Conservation (phyloP, 2,329 filamentous ascomycete species). For the Verruconis gallopava region DNA sequence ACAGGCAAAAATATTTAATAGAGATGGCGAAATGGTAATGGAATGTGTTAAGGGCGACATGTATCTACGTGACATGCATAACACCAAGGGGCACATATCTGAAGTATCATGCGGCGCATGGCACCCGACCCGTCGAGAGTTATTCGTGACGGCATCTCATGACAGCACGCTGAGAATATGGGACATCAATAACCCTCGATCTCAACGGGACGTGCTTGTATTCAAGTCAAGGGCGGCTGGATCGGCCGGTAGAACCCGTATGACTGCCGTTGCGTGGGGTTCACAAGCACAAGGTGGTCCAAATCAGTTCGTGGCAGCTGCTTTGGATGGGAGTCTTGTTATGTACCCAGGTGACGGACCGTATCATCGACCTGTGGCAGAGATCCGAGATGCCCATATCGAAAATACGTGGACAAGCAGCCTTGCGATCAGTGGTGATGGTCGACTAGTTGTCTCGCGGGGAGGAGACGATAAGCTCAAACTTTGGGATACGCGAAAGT, state of each 20-base stretch:
- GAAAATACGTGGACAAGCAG: slow-evolving; percentile 83
- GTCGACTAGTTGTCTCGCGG: slow-evolving; percentile 76
- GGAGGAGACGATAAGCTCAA: slow-evolving; percentile 91
- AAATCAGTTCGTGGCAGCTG: slow-evolving; percentile 68
- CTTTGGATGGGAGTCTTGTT: slow-evolving; percentile 76
- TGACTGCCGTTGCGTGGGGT: slow-evolving; percentile 88
- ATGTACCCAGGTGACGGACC: slow-evolving; percentile 90
- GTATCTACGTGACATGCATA: slow-evolving; percentile 94
- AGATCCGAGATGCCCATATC: slow-evolving; percentile 72
- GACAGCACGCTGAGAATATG: slow-evolving; percentile 94
- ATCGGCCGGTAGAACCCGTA: slow-evolving; percentile 77
- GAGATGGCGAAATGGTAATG: slow-evolving; percentile 73
- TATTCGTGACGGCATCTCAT: slow-evolving; percentile 82
- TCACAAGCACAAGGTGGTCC: slow-evolving; percentile 61
- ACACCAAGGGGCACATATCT: slow-evolving; percentile 92
- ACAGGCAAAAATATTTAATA: slow-evolving; percentile 76
- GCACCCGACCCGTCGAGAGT: slow-evolving; percentile 74
- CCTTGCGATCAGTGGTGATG: slow-evolving; percentile 80
- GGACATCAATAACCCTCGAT: slow-evolving; percentile 84
- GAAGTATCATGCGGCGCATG: slow-evolving; percentile 82
- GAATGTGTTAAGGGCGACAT: slow-evolving; percentile 97
- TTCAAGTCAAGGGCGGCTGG: slow-evolving; percentile 89
- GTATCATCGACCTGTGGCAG: slow-evolving; percentile 65
- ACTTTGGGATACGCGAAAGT: slow-evolving; percentile 92
- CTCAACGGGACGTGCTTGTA: slow-evolving; percentile 86